Evolutionary conservation across 768 basidiomycete genomes (phyloP), one percentile per base, ranked within the genome.

Genomic region (Termitomyces heimii): DNA sequence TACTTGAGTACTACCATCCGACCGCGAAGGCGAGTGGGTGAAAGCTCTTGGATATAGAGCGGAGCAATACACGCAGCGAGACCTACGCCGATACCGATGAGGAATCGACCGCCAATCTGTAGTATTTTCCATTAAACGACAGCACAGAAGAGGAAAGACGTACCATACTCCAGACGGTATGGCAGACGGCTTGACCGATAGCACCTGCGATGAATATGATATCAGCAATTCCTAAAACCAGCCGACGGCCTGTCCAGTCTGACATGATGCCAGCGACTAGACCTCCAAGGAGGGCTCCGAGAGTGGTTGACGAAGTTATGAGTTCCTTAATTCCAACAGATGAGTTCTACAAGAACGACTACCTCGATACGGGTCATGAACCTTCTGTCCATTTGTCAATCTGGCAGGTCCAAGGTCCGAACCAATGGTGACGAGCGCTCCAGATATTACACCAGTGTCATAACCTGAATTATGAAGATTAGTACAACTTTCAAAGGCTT

Each of bases 11-110:
- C 87, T 4, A 91, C 89, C 82, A 92, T 83, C 34, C 87, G 76
- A 5, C 89, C 91, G 5, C 89, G 77, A 28, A 87, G 76, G 8
- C 82, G 75, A 8, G 88, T 89, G 0, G 89, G 89, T 0, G 89
- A 83, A 22, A 92, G 78, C 68, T 93, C 91, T 66, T 91, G 89
- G 50, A 94, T 90, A 67, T 92, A 92, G 5, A 92, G 75, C 10
- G 90, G 89, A 0, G 89, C 87, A 52, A 90, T 81, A 61, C 89
- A 89, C 4, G 86, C 82, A 18, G 90, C 89, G 1, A 89, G 70
- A 2, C 89, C 88, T 1, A 91, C 88, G 18, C 85, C 88, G 29
- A 83, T 66, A 13, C 89, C 90, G 55, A 92, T 83, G 53, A 92
- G 68, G 70, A 93, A 88, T 20, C 89, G 79, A 18, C 88, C 82